Evolutionary conservation across 2,329 filamentous ascomycete genomes (phyloP), one percentile per base, ranked within the genome.

Genomic region (Aspergillus amoenus): DNA sequence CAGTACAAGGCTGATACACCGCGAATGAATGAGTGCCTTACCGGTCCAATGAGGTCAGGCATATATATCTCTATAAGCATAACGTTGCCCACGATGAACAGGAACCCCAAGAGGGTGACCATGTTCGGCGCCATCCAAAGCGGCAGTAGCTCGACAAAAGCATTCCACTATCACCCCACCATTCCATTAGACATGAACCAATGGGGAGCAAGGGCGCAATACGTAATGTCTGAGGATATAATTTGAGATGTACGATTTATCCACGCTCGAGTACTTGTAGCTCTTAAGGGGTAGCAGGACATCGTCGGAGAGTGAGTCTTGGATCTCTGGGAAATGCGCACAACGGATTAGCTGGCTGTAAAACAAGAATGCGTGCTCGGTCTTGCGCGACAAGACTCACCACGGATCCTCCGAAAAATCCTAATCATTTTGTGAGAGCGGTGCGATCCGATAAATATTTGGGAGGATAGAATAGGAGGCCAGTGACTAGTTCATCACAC

Each of bases 41-140:
- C 90, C 65, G 93, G 93, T 72, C 94, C 93, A 46, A 93, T 84
- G 46, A 97, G 81, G 77, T 97, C 93, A 60, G 94, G 94, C 78
- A 97, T 89, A 71, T 86, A 89, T 48, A 96, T 79, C 59, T 89
- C 86, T 56, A 97, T 77, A 54, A 88, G 78, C 21, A 79, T 83
- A 59, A 99, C 85, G 72, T 99, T 97, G 59, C 79, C 86, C 52
- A 99, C 79, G 66, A 99, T 95, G 81, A 93, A 97, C 78, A 89
- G 87, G 82, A 97, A 99, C 57, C 94, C 94, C 47, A 97, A 77
- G 22, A 99, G 82, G 64, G 94, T 99, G 58, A 99, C 93, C 87
- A 97, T 94, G 72, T 99, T 99, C 34, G 94, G 94, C 27, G 94
- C 94, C 54, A 99, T 84, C 93, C 93, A 99, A 85, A 97, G 79